These are phyloP conservation scores for Yamadazyma takamatsuzukensis DNA, from an alignment of 805 yeast genomes.

Conservation along the genomic window DNA sequence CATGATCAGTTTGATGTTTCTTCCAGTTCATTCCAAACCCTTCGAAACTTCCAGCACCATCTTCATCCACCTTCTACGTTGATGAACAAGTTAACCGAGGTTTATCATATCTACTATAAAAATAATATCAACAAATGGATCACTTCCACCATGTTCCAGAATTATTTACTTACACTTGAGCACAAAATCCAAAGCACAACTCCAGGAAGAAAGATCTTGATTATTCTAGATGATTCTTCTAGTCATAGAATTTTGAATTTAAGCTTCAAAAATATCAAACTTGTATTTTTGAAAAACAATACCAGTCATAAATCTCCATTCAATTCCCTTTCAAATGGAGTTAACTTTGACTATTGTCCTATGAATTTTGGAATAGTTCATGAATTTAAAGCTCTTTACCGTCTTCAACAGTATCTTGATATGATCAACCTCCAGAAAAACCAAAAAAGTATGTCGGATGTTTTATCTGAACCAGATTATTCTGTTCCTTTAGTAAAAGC, in stretches of 20 bases:
- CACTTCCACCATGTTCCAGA: conserved; percentile 59
- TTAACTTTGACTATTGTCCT: conserved; percentile 53
- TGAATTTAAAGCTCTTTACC: conserved; percentile 56
- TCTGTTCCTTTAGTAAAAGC: conserved; percentile 52
- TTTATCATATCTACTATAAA: conserved; percentile 52
- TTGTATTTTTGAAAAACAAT: conserved; percentile 37
- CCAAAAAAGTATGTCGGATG: conserved; percentile 17
- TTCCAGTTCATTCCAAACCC: conserved; percentile 11
- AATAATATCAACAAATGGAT: conserved; percentile 62
- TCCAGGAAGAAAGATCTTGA: conserved; percentile 46
- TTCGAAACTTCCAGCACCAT: conserved; percentile 8
- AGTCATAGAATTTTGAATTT: conserved; percentile 52
- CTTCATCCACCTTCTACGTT: conserved; percentile 6
- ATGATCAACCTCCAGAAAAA: conserved; percentile 33
- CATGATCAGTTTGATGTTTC: conserved; percentile 44
- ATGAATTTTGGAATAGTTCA: conserved; percentile 62
- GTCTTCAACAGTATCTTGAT: conserved; percentile 54
- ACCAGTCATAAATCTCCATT: conserved; percentile 35
- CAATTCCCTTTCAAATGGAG: conserved; percentile 36
- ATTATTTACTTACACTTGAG: conserved; percentile 58
- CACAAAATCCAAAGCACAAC: conserved; percentile 48
- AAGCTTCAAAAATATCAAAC: conserved; percentile 31
- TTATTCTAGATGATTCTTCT: conserved; percentile 58
- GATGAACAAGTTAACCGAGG: conserved; percentile 44
- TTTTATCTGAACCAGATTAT: conserved; percentile 38